Base-by-base conservation (phyloP, 2,329 filamentous ascomycete genomes). In the Sclerotinia minor region DNA sequence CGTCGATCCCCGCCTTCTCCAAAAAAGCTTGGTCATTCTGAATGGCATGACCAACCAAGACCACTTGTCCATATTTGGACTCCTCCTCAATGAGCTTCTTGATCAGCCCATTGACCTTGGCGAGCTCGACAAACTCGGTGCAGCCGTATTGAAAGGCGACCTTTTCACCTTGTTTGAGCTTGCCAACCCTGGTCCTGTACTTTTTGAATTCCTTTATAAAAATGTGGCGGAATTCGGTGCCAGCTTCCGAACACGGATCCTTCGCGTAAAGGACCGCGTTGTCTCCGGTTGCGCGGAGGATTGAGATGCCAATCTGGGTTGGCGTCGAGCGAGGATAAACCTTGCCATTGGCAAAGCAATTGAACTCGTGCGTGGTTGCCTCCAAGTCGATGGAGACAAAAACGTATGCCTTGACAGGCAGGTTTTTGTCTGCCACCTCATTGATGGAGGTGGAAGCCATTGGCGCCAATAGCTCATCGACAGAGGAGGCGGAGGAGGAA, bases 311-410 rank as follows among this genome's bases (percentile, higher is more conserved):
- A 2, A 67, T 52, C 17, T 67, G 57, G 11, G 65, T 67, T 5
- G 55, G 47, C 13, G 38, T 67, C 2, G 29, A n/a, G 2, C 59
- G 26, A 1, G 58, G 21, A 4, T 29, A 45, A 0, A 9, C 19
- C 2, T 24, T 7, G 3, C 41, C 41, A 1, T 24, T 44, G 0
- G 24, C 17, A 15, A 13, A 50, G 2, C n/a, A 38, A 8, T 47
- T 24, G 5, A 17, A 63, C 0, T 17, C 7, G 11, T 54, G 24
- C 5, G 57, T 63, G 3, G 58, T 67, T 1, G 55, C 55, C n/a
- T 67, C 65, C 8, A 67, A 17, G 9, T 67, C 65, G 9, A 67
- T 41, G 1, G 65, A 19, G 1, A 67, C n/a, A 19, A 60, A 67
- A 1, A 67, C 57, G 19, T 47, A 57, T 13, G 26, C 21, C 1